phyloP scores from a whole-genome alignment of 148 eudicot genomes.

The Pharnaceum exiguum region DNA sequence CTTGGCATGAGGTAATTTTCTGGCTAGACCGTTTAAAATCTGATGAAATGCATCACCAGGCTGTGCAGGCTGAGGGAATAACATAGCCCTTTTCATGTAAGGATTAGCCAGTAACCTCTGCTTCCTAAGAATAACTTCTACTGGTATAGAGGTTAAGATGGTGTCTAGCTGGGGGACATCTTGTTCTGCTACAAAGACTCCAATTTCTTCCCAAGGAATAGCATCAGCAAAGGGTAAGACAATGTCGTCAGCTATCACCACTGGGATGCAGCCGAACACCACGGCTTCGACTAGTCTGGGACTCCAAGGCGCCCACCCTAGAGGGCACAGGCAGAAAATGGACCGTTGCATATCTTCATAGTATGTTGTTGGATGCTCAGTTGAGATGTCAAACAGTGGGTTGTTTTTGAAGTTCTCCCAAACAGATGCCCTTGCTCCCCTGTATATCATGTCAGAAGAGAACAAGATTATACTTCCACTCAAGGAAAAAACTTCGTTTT shows the following conservation, averaged over 20 bases:
- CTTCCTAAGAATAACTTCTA: conserved; percentile 84
- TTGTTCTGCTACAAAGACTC: conserved; percentile 81
- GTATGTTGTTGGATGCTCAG: conserved; percentile 95
- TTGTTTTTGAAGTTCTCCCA: conserved; percentile 99
- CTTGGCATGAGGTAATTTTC: conserved; percentile 74
- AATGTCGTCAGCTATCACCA: conserved; percentile 92
- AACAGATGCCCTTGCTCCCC: conserved; percentile 95
- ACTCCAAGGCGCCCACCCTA: conserved; percentile 99
- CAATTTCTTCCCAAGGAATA: conserved; percentile 98
- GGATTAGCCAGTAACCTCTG: conserved; percentile 94
- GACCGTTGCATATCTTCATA: conserved; percentile 99
- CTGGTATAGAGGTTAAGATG: conserved; percentile 76
- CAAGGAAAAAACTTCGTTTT: too few species aligned
- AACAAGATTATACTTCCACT: background rate
- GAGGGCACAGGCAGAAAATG: conserved; percentile 88
- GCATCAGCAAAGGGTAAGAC: conserved; percentile 98
- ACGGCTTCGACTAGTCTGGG: conserved; percentile 97
- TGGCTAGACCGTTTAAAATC: conserved; percentile 91
- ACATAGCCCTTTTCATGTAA: conserved; percentile 96
- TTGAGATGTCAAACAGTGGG: conserved; percentile 97
- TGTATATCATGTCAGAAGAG: conserved; percentile 17
- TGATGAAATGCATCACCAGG: conserved; percentile 96
- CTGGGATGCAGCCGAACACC: conserved; percentile 94
- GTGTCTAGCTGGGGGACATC: conserved; percentile 89
- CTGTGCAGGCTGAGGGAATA: conserved; percentile 95